Evolutionary conservation across 441 rosid genomes (phyloP), one percentile per base, ranked within the genome.

Genomic region (Mallotus repandus): DNA sequence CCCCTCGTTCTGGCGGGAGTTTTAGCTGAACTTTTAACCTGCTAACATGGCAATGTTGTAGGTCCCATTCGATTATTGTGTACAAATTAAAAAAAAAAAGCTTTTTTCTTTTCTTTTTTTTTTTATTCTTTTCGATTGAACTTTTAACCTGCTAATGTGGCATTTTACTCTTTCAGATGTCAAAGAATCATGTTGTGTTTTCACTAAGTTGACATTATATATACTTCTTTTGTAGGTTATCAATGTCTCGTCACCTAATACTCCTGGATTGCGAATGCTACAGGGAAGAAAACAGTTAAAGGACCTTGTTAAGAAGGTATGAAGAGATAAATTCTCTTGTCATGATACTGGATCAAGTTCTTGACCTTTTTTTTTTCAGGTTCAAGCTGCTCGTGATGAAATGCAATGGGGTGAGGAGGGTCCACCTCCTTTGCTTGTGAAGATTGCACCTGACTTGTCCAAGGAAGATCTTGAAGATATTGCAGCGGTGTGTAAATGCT

Each of bases 351-450:
- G 61, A 75, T 35, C 49, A 50, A 29, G 9, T n/a, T 64, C 35
- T 71, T 72, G 8, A 53, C 18, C 29, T 25, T 25, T 52, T 57
- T 68, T 56, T 72, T 73, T 29, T 78, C 1, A 91, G 95, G 82
- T 95, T 76, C 97, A 91, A 89, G 99, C 98, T 84, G 98, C 99
- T 63, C 86, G 98, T 66, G 97, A 95, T 90, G 98, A 95, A 84
- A 95, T 95, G 99, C 99, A 95, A 72, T 95, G 99, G 98, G 99
- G 94, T 69, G 99, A 93, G 81, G 99, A 91, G 60, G 98, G 99
- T 48, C 97, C 97, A 52, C 99, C 98, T 81, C 99, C 98, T 66
- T 81, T 95, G 81, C 91, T 95, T 69, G 97, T 95, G 48, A 95
- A 95, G 82, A 93, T 95, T 77, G 97, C 98, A 79, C 99, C 99